Evolutionary conservation across 768 basidiomycete genomes (phyloP), one percentile per base, ranked within the genome.

Genomic region (Mycena kentingensis): DNA sequence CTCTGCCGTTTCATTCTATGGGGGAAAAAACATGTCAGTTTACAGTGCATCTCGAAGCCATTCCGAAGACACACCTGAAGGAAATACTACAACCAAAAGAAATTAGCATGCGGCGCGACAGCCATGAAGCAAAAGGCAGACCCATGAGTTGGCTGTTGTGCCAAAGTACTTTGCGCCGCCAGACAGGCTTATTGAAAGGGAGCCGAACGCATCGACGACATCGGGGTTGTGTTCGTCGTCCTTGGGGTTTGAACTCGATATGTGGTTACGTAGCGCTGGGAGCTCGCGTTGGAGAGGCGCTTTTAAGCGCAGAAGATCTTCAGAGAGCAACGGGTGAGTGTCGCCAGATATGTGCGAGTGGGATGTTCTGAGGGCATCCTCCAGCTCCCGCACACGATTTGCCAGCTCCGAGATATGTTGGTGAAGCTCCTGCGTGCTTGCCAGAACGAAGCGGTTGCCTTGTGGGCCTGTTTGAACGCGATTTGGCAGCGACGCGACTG

Each of bases 331-430:
- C 3, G 84, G 83, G 52, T 92, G 89, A 8, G 67, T 70, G 6
- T 88, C 85, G 13, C 70, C 52, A 1, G 88, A 81, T 16, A 85
- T 65, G 42, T 78, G 77, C 5, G 75, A 67, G 59, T 92, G 87
- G 0, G 84, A 78, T 2, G 71, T 62, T 24, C 86, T 78, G 24
- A 92, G 70, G 8, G 72, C 82, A 60, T 91, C 89, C 62, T 92
- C 89, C 19, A 92, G 77, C 45, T 90, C 83, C 51, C 89, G 81
- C 21, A 90, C 83, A 37, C 89, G 87, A 55, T 71, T 81, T 25
- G 84, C 81, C 4, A 91, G 79, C 62, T 88, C 83, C 18, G 80
- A 73, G 48, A 91, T 90, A 68, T 91, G 90, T 68, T 90, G 88
- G 62, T 91, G 89, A 1, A 91, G 74, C 58, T 90, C 88, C 66